phyloP scores from a whole-genome alignment of 176 grass and related monocot genomes.

The Lolium multiflorum region DNA sequence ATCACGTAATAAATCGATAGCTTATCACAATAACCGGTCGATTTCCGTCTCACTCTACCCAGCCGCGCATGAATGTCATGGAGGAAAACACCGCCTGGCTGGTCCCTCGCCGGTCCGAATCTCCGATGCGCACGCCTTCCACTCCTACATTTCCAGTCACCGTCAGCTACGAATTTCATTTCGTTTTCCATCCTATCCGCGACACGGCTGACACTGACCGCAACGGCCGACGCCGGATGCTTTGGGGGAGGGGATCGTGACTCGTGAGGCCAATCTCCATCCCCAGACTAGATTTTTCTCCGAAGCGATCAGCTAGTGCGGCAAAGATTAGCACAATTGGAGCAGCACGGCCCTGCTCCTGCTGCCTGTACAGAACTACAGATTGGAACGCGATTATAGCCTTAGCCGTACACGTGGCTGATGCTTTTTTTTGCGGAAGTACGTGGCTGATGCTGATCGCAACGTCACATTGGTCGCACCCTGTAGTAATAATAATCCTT shows the following conservation, averaged over 20 bases:
- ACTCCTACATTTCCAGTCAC: not conserved
- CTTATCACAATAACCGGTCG: not conserved
- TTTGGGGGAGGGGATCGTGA: not conserved
- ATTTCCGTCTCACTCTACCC: not conserved
- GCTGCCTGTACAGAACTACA: not conserved
- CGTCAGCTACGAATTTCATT: constrained; percentile 15
- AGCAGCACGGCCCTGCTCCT: not conserved
- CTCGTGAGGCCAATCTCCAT: constrained; percentile 2
- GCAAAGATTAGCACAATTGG: not conserved
- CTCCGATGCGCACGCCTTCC: not conserved
- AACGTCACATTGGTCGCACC: too few species aligned
- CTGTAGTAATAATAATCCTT: too few species aligned
- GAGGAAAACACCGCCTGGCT: not conserved
- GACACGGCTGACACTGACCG: constrained; percentile 36
- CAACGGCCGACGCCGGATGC: constrained; percentile 49
- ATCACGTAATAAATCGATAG: constrained; percentile 4
- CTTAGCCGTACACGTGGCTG: too few species aligned
- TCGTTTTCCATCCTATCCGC: not conserved
- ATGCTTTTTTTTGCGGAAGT: too few species aligned
- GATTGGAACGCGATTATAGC: not conserved
- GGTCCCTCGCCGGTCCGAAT: not conserved
- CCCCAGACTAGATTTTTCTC: not conserved
- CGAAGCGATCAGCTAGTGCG: not conserved
- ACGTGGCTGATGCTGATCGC: too few species aligned
- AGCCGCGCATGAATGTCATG: not conserved